Percentiles rank a stretch among this genome's conserved stretches.
Evolutionary conservation across 495 filamentous ascomycete genomes (phyloP).

Genomic region (Poronia punctata): DNA sequence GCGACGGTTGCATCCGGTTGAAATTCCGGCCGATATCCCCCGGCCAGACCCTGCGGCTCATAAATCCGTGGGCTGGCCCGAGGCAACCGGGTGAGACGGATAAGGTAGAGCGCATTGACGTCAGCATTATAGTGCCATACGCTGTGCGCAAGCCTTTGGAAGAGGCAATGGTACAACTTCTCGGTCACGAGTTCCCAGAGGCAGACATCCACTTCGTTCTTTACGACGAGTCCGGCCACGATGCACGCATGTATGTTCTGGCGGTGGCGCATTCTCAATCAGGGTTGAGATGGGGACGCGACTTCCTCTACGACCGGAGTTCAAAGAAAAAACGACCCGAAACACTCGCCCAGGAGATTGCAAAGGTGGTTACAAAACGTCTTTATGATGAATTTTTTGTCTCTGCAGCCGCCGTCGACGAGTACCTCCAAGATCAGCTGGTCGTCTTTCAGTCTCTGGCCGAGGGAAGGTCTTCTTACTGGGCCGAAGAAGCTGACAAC

Average conservation of each 20-base stretch:
- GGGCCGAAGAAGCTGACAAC: conserved; percentile 1
- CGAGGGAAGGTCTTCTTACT: conserved; percentile 41
- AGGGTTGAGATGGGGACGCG: conserved; percentile 58
- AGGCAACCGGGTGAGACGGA: conserved; percentile 14
- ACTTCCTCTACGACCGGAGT: conserved; percentile 47
- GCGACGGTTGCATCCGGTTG: conserved; percentile 54
- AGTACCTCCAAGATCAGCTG: conserved; percentile 71
- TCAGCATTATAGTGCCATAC: conserved; percentile 50
- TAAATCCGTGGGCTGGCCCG: conserved; percentile 27
- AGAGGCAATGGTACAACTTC: conserved; percentile 27
- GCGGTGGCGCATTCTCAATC: conserved; percentile 61
- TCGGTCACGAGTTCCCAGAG: conserved; percentile 33
- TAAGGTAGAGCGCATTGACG: conserved; percentile 49
- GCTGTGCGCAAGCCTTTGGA: conserved; percentile 36
- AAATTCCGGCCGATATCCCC: conserved; percentile 45
- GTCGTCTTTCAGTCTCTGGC: conserved; percentile 75
- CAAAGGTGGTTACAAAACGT: conserved; percentile 46
- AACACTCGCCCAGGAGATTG: conserved; percentile 31
- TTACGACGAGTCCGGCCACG: conserved; percentile 52
- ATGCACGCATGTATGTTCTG: conserved; percentile 60
- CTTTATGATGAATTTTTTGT: conserved; percentile 51
- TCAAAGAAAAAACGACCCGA: conserved; percentile 39
- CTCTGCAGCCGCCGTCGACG: conserved; percentile 56
- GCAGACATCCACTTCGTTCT: conserved; percentile 43
- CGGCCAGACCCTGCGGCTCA: conserved; percentile 38